Evolutionary conservation across 345 rosid genomes (phyloP).

Genomic region (Lumnitzera racemosa): DNA sequence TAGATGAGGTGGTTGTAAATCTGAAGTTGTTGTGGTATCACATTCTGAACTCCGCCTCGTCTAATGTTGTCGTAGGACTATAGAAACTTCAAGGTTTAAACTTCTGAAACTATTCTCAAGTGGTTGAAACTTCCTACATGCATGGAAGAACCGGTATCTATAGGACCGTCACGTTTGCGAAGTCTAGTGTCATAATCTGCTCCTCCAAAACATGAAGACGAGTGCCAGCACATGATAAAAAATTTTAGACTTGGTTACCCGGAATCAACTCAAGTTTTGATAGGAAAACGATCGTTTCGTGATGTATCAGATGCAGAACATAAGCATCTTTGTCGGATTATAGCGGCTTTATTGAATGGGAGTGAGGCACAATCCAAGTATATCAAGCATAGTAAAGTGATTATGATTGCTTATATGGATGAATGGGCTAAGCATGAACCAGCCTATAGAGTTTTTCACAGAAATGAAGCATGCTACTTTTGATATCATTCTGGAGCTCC

Average conservation of each 20-base stretch:
- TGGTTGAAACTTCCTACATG: conserved; percentile 8
- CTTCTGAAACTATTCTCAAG: too few species aligned
- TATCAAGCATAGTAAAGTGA: conserved; percentile 32
- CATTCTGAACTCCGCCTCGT: too few species aligned
- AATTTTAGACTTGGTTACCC: conserved; percentile 33
- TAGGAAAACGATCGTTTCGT: conserved; percentile 29
- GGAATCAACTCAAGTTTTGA: conserved; percentile 15
- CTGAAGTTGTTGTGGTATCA: too few species aligned
- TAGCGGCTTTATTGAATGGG: conserved; percentile 44
- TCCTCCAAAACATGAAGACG: conserved; percentile 23
- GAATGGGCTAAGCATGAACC: conserved; percentile 21
- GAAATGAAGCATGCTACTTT: conserved; percentile 28
- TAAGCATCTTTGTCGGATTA: conserved; percentile 45
- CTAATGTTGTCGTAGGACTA: too few species aligned
- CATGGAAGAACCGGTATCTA: conserved; percentile 26
- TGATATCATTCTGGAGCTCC: conserved; percentile 21
- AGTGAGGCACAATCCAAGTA: conserved; percentile 43
- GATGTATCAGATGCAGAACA: conserved; percentile 41
- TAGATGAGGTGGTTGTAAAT: too few species aligned
- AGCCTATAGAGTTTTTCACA: conserved; percentile 22
- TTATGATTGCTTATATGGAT: conserved; percentile 14
- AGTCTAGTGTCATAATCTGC: conserved; percentile 28
- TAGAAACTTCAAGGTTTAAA: too few species aligned
- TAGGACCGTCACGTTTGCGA: conserved; percentile 30
- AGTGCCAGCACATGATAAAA: conserved; percentile 26